These are phyloP conservation scores for Globisporangium radiosum DNA, from an alignment of 352 stramenopile species.

Conservation along the genomic window DNA sequence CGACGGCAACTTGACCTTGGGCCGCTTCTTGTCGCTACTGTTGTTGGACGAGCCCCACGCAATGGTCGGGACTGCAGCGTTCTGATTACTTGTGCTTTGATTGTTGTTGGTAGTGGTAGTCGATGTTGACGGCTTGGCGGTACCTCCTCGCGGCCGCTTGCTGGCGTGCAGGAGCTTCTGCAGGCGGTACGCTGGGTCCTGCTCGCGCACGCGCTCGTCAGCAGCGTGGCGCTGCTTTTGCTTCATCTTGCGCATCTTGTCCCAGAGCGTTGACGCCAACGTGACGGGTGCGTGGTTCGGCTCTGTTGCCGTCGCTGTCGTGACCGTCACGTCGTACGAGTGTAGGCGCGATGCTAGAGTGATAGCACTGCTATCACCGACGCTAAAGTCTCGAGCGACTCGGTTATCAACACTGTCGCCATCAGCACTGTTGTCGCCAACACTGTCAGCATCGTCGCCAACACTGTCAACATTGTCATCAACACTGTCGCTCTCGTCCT, in stretches of 20 bases:
- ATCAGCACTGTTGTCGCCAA: background rate
- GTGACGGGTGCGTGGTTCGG: slow-evolving; percentile 14
- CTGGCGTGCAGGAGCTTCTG: slow-evolving; percentile 34
- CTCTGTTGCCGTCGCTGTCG: background rate
- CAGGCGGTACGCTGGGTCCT: slow-evolving; percentile 47
- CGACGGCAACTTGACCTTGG: slow-evolving; percentile 64
- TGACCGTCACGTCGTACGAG: background rate
- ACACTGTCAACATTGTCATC: background rate
- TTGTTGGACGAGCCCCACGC: slow-evolving; percentile 34
- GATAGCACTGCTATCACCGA: background rate
- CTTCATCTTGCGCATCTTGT: slow-evolving; percentile 54
- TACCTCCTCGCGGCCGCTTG: no score
- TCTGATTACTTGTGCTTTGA: slow-evolving; percentile 3
- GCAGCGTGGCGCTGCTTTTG: slow-evolving; percentile 29
- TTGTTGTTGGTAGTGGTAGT: slow-evolving; percentile 15
- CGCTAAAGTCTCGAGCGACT: no score
- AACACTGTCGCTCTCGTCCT: slow-evolving; percentile 8
- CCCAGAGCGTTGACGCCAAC: slow-evolving; percentile 47
- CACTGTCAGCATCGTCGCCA: no score
- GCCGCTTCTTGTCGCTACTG: slow-evolving; percentile 39
- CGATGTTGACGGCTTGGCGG: background rate
- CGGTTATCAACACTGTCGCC: background rate
- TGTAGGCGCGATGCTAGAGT: background rate
- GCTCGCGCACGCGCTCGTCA: slow-evolving; percentile 32
- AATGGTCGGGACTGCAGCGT: slow-evolving; percentile 11